Evolutionary conservation across 2,329 filamentous ascomycete species (phyloP), one percentile per base, ranked within the genome.

Genomic region (Trichoderma atrobrunneum): DNA sequence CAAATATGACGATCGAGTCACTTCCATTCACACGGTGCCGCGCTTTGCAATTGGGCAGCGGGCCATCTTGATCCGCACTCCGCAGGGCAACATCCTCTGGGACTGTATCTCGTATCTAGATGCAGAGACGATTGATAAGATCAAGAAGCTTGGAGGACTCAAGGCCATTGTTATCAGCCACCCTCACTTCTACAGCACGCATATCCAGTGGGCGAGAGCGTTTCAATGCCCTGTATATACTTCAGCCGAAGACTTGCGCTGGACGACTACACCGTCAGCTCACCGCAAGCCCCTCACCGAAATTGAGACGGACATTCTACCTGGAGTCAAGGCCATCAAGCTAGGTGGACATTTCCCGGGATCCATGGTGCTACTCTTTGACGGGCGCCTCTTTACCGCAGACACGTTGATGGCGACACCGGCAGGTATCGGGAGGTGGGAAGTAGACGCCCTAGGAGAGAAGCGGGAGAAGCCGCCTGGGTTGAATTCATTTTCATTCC

Each of bases 311-410:
- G 79, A 84, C 60, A 77, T 87, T 66, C 73, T 87, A 64, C 74
- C 76, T 0, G 89, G 87, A 0, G 85, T 91, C 4, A 87, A 83
- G 36, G 89, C 88, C 0, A 84, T 95, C 66, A 93, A 93, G 79
- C 85, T 91, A 0, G 92, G 93, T 0, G 93, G 93, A 0, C 93
- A 97, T 82, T 96, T 96, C 77, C 91, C 91, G 0, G 93, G 93
- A 0, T 93, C 90, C 74, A 81, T 92, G 72, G 89, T 94, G 3
- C 78, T 93, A 73, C 85, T 91, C 28, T 92, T 88, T 80, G 85
- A 86, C 21, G 80, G 82, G 1, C 86, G 85, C 62, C 81, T 96
- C n/a, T 86, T 95, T 72, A 86, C 94, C 72, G 93, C 93, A 7
- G 93, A 97, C 81, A 93, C 92, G 3, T 86, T 96, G 62, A 85